Evolutionary conservation across 805 yeast genomes (phyloP).

Genomic region (Zygosaccharomyces gambellarensis): DNA sequence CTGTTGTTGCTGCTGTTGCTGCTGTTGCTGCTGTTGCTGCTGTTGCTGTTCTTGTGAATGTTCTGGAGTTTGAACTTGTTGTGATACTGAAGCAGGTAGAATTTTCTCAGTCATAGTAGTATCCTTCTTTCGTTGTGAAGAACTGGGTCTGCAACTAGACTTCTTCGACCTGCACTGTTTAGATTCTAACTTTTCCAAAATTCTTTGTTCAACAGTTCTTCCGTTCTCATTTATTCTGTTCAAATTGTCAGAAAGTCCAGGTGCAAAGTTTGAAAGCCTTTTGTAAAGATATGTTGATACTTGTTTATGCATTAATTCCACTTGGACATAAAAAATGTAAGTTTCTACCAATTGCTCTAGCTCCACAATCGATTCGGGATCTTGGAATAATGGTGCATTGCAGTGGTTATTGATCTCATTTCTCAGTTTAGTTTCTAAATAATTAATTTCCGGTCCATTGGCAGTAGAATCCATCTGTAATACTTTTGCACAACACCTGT

Average conservation of each 20-base stretch:
- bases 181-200: conserved; percentile 10
- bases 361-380: neutral
- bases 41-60: neutral
- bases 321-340: conserved; percentile 17
- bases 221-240: conserved; percentile 2
- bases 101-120: neutral
- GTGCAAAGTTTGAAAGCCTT: conserved; percentile 13
- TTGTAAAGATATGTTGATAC: conserved; percentile 14
- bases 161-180: conserved; percentile 7
- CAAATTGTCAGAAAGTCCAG: conserved; percentile 10
- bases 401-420: conserved; percentile 4
- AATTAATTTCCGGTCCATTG: neutral
- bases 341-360: conserved; percentile 11
- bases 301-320: conserved; percentile 9
- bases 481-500: conserved; percentile 12
- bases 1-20: neutral
- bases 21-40: neutral
- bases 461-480: conserved; percentile 3
- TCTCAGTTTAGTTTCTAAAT: conserved; percentile 7
- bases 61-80: neutral
- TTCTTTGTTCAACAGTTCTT: conserved; percentile 8
- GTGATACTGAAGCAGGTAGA: neutral
- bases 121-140: neutral
- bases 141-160: neutral
- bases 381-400: neutral